A percentile compares a stretch with the other conserved stretches of the same genome.
phyloP scores from a whole-genome alignment of 768 basidiomycete genomes.

The Boletus vinaceobasis region DNA sequence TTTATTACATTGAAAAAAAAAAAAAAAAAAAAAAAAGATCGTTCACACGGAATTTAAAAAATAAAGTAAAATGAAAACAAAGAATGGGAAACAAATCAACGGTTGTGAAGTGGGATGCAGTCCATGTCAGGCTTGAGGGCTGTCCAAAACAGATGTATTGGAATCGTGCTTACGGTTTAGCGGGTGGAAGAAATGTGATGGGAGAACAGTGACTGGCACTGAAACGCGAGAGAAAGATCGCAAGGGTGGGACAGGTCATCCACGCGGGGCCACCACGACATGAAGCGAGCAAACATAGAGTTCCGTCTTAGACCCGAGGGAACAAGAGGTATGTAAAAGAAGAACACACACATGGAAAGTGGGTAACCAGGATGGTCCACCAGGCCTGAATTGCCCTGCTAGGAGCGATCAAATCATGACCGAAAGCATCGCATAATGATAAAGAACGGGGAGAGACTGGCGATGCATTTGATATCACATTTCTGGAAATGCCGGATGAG shows the following conservation, averaged over 20 bases:
- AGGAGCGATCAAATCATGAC: conserved; percentile 30
- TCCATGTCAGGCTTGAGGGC: conserved; percentile 8
- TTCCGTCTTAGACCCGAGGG: conserved; percentile 32
- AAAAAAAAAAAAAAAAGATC: not conserved
- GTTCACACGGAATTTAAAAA: conserved; percentile 20
- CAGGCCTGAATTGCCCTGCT: conserved; percentile 22
- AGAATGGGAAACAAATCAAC: conserved; percentile 15
- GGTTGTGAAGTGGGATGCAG: no score
- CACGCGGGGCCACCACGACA: conserved; percentile 17
- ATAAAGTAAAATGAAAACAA: conserved; percentile 18
- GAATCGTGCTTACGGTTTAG: conserved; percentile 7
- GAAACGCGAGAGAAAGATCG: conserved; percentile 22
- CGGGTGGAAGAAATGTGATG: conserved; percentile 13
- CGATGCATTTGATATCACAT: conserved; percentile 32
- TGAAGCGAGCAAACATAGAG: conserved; percentile 26
- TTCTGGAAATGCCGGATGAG: conserved; percentile 30
- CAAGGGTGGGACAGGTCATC: conserved; percentile 20
- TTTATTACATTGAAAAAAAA: conserved; percentile 9
- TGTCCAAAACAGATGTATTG: conserved; percentile 5
- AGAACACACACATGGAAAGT: conserved; percentile 25
- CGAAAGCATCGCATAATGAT: conserved; percentile 29
- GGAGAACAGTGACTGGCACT: conserved; percentile 13
- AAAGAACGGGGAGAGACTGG: conserved; percentile 21
- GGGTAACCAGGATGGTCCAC: conserved; percentile 17
- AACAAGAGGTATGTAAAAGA: conserved; percentile 32